phyloP scores from a whole-genome alignment of 345 rosid species.

The Sapria himalayana region DNA sequence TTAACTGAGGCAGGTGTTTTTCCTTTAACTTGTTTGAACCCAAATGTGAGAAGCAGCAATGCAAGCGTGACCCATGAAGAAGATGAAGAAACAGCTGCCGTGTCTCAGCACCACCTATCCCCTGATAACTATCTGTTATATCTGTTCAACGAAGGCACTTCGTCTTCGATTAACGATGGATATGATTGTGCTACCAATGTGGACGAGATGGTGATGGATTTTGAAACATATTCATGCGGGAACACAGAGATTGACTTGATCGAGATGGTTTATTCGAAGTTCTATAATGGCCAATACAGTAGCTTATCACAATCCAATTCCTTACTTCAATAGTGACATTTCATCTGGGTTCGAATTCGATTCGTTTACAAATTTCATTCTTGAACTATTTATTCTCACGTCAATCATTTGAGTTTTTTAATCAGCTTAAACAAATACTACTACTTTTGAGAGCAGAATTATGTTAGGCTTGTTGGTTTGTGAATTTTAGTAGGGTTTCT shows the following conservation, averaged over 20 bases:
- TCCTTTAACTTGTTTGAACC: constrained; percentile 6
- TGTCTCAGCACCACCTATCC: constrained; percentile 13
- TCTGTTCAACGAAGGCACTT: constrained; percentile 28
- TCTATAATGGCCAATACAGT: constrained; percentile 13
- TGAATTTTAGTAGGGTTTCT: too few species aligned
- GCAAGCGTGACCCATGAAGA: constrained; percentile 6
- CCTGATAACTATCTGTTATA: constrained; percentile 45
- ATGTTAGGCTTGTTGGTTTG: too few species aligned
- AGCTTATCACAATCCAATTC: constrained; percentile 9
- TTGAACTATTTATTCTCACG: too few species aligned
- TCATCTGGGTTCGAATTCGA: too few species aligned
- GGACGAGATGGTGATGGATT: constrained; percentile 11
- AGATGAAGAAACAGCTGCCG: too few species aligned
- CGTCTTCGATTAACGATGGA: constrained; percentile 5
- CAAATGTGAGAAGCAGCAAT: constrained; percentile 2
- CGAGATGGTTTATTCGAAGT: constrained; percentile 63
- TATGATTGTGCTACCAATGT: constrained; percentile 1
- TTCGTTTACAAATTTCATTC: too few species aligned
- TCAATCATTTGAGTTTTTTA: too few species aligned
- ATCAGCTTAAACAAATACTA: too few species aligned
- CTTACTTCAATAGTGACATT: too few species aligned
- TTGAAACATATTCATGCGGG: constrained; percentile 13
- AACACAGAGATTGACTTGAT: constrained; percentile 74
- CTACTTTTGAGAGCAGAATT: too few species aligned
- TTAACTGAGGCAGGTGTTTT: too few species aligned